Percentiles rank a stretch among this genome's conserved stretches.
Evolutionary conservation across 805 yeast genomes (phyloP).

Genomic region (Kodamaea jinghongensis): DNA sequence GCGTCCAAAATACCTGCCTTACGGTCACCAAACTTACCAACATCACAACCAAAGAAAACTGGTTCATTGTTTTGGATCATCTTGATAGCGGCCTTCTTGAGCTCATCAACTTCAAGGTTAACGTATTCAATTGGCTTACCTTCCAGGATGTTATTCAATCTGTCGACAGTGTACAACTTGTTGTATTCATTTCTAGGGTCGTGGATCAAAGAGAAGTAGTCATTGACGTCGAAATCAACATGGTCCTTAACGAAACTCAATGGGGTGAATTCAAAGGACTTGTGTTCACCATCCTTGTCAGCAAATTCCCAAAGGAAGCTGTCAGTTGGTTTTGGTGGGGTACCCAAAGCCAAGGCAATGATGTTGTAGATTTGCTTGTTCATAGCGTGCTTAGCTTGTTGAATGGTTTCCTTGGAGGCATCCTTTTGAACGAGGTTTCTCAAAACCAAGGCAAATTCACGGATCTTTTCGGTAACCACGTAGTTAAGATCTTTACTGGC

Average conservation of each 20-base stretch:
- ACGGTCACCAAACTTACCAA: constrained; percentile 71
- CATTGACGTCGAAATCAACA: constrained; percentile 50
- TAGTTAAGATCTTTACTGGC: constrained; percentile 57
- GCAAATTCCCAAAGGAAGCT: constrained; percentile 70
- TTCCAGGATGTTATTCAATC: constrained; percentile 69
- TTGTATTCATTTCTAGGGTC: constrained; percentile 78
- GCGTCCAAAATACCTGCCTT: constrained; percentile 70
- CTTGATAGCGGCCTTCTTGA: constrained; percentile 61
- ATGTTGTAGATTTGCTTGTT: constrained; percentile 64
- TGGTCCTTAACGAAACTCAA: constrained; percentile 56
- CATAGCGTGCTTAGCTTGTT: constrained; percentile 36
- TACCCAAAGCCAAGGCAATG: constrained; percentile 67
- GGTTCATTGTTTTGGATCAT: constrained; percentile 73
- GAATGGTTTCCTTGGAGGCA: constrained; percentile 38
- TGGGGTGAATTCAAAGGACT: constrained; percentile 59
- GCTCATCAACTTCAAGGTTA: constrained; percentile 57
- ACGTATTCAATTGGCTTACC: constrained; percentile 71
- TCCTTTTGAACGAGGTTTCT: constrained; percentile 49
- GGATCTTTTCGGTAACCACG: constrained; percentile 62
- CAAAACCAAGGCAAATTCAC: constrained; percentile 74
- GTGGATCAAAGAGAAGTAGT: constrained; percentile 65
- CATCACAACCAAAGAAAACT: constrained; percentile 85
- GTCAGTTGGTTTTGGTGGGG: constrained; percentile 73
- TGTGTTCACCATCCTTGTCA: constrained; percentile 65
- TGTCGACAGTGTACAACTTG: constrained; percentile 64